Base-by-base conservation (phyloP, 1,139 yeast genomes). In the Taphrina deformans region DNA sequence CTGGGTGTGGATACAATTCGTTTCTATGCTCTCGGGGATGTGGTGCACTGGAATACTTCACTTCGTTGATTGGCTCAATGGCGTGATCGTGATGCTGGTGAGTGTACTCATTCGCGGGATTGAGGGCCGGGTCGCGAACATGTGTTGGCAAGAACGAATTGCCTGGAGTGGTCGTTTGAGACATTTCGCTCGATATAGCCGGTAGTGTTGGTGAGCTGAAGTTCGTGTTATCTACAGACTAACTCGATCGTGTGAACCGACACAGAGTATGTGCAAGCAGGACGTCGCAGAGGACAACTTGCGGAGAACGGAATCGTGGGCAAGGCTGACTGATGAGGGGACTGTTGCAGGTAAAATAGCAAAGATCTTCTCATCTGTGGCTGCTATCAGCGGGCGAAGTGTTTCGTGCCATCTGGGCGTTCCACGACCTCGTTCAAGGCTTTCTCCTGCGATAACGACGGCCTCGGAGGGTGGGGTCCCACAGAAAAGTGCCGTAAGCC, bases 121-220 rank as follows among this genome's bases (percentile, higher is more conserved):
- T 26, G 50, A 59, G 56, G 12, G 63, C 63, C 23, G 63, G 63
- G 23, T 59, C 63, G 18, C 48, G 55, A 18, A 21, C 38, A 31
- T 59, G 55, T n/a, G 51, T 59, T 16, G 63, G 63, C 50, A 59
- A 45, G 50, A 59, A 50, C 18, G 63, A 59, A 40, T 53, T 53
- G 45, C 58, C 58, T 23, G 58, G 58, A 21, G 58, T 53, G 5
- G 58, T 38, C 48, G 58, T 53, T 5, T 53, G 35, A n/a, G 58
- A 53, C 58, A 53, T 53, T 14, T n/a, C 24, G 48, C 4, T 24
- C 16, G n/a, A n/a, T n/a, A n/a, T n/a, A n/a, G n/a, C n/a, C n/a
- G n/a, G n/a, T n/a, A n/a, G n/a, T n/a, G n/a, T n/a, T n/a, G n/a
- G n/a, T n/a, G n/a, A n/a, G n/a, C n/a, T n/a, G n/a, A n/a, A n/a